phyloP scores from a whole-genome alignment of 192 early-diverging fungal genomes.

The Backusella parvicylindrica region DNA sequence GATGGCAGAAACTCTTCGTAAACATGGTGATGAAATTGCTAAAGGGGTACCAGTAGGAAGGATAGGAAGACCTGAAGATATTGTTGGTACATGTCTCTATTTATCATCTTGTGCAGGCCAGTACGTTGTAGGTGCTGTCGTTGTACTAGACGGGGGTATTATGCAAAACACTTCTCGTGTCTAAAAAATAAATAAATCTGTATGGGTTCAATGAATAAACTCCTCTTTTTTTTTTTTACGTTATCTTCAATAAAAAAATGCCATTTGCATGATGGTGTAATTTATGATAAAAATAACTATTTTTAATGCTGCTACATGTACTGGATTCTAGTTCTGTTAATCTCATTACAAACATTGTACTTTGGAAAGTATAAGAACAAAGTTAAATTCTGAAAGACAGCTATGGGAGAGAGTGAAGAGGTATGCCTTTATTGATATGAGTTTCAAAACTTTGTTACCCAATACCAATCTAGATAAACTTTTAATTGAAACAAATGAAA shows the following conservation, averaged over 20 bases:
- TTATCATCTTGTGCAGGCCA: conserved; percentile 72
- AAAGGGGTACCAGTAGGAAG: conserved; percentile 61
- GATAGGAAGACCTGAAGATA: conserved; percentile 81
- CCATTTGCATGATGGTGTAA: background rate
- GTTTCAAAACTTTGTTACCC: no score
- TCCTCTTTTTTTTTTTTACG: no score
- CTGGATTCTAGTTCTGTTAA: no score
- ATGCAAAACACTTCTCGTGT: conserved; percentile 8
- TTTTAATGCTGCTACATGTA: background rate
- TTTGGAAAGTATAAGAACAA: no score
- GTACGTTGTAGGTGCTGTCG: conserved; percentile 43
- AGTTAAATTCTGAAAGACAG: no score
- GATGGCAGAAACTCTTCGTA: conserved; percentile 62
- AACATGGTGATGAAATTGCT: conserved; percentile 51
- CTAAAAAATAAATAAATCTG: background rate
- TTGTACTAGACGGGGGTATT: conserved; percentile 31
- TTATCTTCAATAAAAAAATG: no score
- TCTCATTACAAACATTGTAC: no score
- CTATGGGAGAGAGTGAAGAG: no score
- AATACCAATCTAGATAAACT: no score
- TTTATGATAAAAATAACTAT: background rate
- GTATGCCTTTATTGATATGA: background rate
- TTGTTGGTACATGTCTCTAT: conserved; percentile 83
- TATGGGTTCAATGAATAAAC: background rate
- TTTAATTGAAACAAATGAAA: no score